Conservation (phyloP, 2,329 filamentous ascomycete genomes). For the Fonsecaea multimorphosa region DNA sequence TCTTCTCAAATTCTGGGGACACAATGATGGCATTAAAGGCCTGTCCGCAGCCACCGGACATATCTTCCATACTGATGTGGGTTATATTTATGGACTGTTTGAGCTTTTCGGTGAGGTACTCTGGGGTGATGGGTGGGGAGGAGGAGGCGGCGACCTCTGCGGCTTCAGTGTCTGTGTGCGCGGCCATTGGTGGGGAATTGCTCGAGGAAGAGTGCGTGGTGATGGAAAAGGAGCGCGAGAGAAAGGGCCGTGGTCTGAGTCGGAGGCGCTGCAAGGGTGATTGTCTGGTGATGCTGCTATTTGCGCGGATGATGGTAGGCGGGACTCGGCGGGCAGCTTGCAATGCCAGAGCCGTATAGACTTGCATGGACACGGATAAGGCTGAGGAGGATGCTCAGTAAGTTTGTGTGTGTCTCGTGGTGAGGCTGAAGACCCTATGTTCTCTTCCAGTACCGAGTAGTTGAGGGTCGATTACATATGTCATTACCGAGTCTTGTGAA, state of each 20-base stretch:
- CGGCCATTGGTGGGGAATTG: constrained; percentile 43
- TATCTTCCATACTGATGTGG: constrained; percentile 86
- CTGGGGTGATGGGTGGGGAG: constrained; percentile 69
- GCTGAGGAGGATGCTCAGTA: neutral
- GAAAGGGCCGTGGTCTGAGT: constrained; percentile 3
- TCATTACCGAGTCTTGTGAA: too few relatives aligned
- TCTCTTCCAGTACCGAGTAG: neutral
- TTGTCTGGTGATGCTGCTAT: constrained; percentile 2
- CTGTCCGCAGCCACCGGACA: constrained; percentile 80
- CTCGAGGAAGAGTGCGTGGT: constrained; percentile 7
- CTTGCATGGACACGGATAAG: constrained; percentile 24
- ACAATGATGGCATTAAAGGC: constrained; percentile 74
- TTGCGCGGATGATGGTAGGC: neutral
- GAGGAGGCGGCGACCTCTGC: constrained; percentile 54
- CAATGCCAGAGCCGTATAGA: constrained; percentile 19
- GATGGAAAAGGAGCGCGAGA: neutral
- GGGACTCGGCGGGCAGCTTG: constrained; percentile 16
- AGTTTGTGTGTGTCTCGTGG: neutral
- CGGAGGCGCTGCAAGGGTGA: neutral
- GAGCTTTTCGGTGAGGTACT: constrained; percentile 71
- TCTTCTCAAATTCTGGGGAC: constrained; percentile 71
- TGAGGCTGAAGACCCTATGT: neutral
- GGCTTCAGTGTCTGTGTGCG: constrained; percentile 39
- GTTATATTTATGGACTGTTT: constrained; percentile 72
- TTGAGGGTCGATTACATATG: neutral